These are phyloP conservation scores for Pleomassaria siparia DNA, from an alignment of 2,329 filamentous ascomycete genomes.

Conservation along the genomic window DNA sequence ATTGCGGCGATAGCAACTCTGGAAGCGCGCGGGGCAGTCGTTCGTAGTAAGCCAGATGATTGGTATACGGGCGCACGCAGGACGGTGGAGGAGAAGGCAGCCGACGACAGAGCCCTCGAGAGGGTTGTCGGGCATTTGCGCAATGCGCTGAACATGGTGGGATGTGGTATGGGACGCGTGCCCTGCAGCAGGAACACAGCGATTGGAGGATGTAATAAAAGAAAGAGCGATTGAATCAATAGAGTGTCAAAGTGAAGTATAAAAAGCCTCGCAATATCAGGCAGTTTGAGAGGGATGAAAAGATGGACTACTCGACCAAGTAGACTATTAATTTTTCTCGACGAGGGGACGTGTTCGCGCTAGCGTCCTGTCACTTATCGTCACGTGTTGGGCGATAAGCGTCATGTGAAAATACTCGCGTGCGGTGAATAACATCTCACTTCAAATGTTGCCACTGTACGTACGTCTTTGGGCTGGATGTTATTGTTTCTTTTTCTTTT, in stretches of 20 bases:
- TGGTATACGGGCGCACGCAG: slow-evolving; percentile 26
- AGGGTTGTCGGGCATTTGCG: slow-evolving; percentile 45
- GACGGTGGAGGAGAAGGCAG: slow-evolving; percentile 26
- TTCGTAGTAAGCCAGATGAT: slow-evolving; percentile 21
- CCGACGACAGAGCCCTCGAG: slow-evolving; percentile 31
- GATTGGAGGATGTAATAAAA: slow-evolving; percentile 19
- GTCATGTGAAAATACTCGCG: neutral
- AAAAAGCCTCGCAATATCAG: slow-evolving; percentile 15
- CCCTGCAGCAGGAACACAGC: slow-evolving; percentile 4
- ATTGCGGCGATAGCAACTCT: slow-evolving; percentile 32
- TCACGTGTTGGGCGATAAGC: slow-evolving; percentile 16
- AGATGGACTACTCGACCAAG: slow-evolving; percentile 17
- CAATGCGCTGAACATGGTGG: slow-evolving; percentile 48
- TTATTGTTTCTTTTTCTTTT: too few relatives aligned
- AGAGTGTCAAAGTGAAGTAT: slow-evolving; percentile 8
- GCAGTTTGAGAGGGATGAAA: slow-evolving; percentile 17
- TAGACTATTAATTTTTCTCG: slow-evolving; percentile 22
- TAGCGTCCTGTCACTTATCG: slow-evolving; percentile 23
- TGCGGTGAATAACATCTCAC: too few relatives aligned
- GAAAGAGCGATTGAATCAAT: slow-evolving; percentile 13
- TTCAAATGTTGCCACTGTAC: too few relatives aligned
- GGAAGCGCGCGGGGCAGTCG: slow-evolving; percentile 20
- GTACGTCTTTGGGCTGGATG: too few relatives aligned
- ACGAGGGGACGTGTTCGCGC: slow-evolving; percentile 19
- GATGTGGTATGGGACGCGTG: slow-evolving; percentile 11